Evolutionary conservation across 345 rosid genomes (phyloP).

Genomic region (Lepidium sativum): DNA sequence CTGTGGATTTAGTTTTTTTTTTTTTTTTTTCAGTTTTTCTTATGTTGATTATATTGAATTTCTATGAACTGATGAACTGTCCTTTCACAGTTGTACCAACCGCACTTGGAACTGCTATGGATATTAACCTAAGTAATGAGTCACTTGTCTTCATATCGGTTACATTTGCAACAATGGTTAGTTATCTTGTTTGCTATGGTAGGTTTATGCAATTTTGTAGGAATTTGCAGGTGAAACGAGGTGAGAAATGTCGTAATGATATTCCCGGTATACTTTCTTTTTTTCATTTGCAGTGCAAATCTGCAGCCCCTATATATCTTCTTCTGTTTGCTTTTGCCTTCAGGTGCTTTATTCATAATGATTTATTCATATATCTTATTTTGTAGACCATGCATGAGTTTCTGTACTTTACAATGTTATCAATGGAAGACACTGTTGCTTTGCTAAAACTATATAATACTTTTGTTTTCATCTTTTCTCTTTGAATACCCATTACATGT

Average conservation of each 20-base stretch:
- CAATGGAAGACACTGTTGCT: constrained; percentile 2
- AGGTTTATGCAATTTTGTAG: constrained; percentile 5
- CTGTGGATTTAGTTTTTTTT: background rate
- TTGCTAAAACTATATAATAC: background rate
- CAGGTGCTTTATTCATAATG: constrained; percentile 45
- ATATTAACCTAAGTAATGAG: constrained; percentile 88
- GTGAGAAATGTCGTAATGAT: constrained; percentile 7
- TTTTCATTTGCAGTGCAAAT: constrained; percentile 74
- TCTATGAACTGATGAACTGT: constrained; percentile 76
- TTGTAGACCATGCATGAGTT: background rate
- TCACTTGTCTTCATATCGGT: constrained; percentile 98
- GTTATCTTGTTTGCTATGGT: constrained; percentile 25
- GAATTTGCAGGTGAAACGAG: constrained; percentile 2
- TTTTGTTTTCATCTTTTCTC: background rate
- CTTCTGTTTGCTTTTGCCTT: constrained; percentile 96
- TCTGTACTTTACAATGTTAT: background rate
- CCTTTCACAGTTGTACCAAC: constrained; percentile 98
- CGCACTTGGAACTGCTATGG: constrained; percentile 97
- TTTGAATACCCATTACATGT: background rate
- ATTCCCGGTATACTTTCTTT: background rate
- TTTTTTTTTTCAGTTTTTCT: background rate
- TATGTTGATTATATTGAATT: constrained; percentile 39
- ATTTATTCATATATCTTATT: background rate
- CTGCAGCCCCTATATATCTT: constrained; percentile 96
- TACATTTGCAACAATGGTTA: constrained; percentile 97